Conservation (phyloP, 768 basidiomycete species). For the Podaxis pistillaris region DNA sequence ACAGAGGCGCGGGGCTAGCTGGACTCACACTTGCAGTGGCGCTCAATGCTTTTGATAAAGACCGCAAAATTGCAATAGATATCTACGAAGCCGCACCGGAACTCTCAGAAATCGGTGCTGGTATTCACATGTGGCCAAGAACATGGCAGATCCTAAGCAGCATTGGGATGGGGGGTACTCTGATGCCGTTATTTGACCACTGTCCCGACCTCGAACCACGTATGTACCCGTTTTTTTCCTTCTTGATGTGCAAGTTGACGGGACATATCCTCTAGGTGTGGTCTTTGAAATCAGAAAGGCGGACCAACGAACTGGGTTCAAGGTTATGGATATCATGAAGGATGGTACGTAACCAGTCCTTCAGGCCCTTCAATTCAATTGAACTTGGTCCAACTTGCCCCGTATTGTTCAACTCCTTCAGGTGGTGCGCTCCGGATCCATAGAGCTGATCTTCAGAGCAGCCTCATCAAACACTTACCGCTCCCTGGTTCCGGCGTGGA, state of each 20-base stretch:
- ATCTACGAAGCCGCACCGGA: slow-evolving; percentile 40
- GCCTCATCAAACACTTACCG: slow-evolving; percentile 44
- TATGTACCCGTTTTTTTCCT: slow-evolving; percentile 4
- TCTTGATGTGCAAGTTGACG: background rate
- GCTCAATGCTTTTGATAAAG: slow-evolving; percentile 23
- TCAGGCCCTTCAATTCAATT: too few species aligned
- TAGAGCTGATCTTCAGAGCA: slow-evolving; percentile 58
- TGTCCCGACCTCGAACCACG: slow-evolving; percentile 16
- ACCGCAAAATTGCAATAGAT: slow-evolving; percentile 29
- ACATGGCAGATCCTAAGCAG: slow-evolving; percentile 16
- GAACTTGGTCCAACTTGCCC: too few species aligned
- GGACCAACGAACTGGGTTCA: slow-evolving; percentile 22
- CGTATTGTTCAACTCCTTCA: background rate
- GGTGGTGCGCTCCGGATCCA: slow-evolving; percentile 33
- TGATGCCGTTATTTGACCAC: slow-evolving; percentile 16
- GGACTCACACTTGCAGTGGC: slow-evolving; percentile 37
- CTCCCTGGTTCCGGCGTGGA: slow-evolving; percentile 13
- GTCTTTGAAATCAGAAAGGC: slow-evolving; percentile 31
- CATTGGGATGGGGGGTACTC: slow-evolving; percentile 12
- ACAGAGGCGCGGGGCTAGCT: slow-evolving; percentile 41
- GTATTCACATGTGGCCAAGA: slow-evolving; percentile 35
- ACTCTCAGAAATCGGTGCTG: slow-evolving; percentile 43
- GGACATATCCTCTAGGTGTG: slow-evolving; percentile 15
- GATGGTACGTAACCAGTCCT: background rate
- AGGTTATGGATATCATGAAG: slow-evolving; percentile 11